Evolutionary conservation across 345 rosid species (phyloP).

Genomic region (Rhodamnia argentea): DNA sequence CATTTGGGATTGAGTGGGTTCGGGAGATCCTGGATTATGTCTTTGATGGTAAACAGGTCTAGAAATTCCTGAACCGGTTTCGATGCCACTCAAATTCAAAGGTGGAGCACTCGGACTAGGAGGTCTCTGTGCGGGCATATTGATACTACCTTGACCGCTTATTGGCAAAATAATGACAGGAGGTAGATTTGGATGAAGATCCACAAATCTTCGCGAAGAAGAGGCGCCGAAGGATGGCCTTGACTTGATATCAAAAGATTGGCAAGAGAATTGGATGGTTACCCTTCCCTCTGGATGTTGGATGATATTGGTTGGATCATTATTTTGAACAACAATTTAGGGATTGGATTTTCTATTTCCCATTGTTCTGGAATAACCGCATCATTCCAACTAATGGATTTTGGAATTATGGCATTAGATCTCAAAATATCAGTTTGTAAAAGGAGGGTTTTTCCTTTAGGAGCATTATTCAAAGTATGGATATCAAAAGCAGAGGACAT

Average conservation of each 20-base stretch:
- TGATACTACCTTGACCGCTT: not conserved
- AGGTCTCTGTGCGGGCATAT: not conserved
- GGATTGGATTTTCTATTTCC: not conserved
- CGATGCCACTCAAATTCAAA: not conserved
- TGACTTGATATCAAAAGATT: not conserved
- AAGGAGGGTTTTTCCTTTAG: not conserved
- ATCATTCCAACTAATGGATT: not conserved
- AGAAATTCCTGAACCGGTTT: not conserved
- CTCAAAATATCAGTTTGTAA: not conserved
- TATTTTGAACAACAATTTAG: not conserved
- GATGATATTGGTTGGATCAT: not conserved
- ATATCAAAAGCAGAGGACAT: not conserved
- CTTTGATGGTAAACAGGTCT: not conserved
- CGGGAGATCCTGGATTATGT: accelerated
- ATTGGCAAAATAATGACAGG: no score
- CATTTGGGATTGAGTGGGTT: not conserved
- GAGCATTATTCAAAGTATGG: not conserved
- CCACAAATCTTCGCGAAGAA: not conserved
- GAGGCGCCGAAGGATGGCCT: not conserved
- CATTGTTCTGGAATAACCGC: not conserved
- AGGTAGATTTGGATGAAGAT: no score
- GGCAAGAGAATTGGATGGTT: not conserved
- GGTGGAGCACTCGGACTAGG: not conserved
- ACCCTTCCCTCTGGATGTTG: not conserved
- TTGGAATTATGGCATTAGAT: not conserved